Evolutionary conservation across 768 basidiomycete species (phyloP), one percentile per base, ranked within the genome.

Genomic region (Macrolepiota albuminosa): DNA sequence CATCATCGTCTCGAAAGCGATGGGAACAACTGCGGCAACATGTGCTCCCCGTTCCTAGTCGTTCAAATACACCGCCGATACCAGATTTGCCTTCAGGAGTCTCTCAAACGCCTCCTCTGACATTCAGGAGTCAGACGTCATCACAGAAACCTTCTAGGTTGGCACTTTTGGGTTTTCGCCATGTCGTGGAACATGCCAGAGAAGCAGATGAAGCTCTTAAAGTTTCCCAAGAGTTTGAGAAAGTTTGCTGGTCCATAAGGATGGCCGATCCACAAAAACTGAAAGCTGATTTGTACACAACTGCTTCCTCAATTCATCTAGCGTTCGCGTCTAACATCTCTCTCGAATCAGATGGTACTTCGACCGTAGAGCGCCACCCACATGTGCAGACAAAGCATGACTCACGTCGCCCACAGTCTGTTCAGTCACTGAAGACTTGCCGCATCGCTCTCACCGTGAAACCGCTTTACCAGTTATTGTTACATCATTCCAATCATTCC

Each of bases 151-250:
- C 75, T 5, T 83, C 81, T 37, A 75, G 81, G 14, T 68, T 86
- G 34, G 76, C 77, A 6, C 77, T 77, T 49, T 69, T 86, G 13
- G 85, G 82, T 1, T 84, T 87, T 63, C 78, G 78, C 50, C 85
- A 89, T 26, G 82, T 87, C 13, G 87, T 88, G 1, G 88, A 89
- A 37, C 79, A 84, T 58, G 86, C 76, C 3, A 79, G 79, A 31
- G 85, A 83, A 56, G 74, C 76, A 43, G 82, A 84, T 46, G 81
- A 85, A 51, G 70, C 72, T 16, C 76, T 75, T 14, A 78, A 75
- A 63, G 80, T 88, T 52, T 75, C 80, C 4, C 78, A 81, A 56
- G 86, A 88, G 39, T 72, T 91, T 3, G 72, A 79, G 61, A 79
- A 74, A 58, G 80, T 84, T 3, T 87, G 84, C 65, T 79, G 78